phyloP scores from a whole-genome alignment of 306 rosid genomes.

The Boehmeria nivea region DNA sequence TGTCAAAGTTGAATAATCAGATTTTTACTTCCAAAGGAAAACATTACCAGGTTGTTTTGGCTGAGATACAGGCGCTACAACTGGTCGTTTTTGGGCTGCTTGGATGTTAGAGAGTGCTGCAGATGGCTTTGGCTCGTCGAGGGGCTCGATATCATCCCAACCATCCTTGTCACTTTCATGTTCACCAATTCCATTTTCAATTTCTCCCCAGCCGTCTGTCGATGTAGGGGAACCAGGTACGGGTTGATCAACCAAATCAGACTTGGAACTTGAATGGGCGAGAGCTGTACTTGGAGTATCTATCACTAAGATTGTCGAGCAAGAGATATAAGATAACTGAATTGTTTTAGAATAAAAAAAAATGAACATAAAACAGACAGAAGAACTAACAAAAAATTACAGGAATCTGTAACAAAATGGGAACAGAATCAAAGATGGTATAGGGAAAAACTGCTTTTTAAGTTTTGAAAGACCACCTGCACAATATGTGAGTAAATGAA shows the following conservation, averaged over 20 bases:
- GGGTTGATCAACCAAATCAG: conserved; percentile 65
- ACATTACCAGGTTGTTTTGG: conserved; percentile 74
- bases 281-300: conserved; percentile 62
- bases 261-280: conserved; percentile 43
- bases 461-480: too few species aligned
- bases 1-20: too few species aligned
- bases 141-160: conserved; percentile 93
- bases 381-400: conserved; percentile 2
- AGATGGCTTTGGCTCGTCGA: conserved; percentile 68
- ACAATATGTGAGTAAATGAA: too few species aligned
- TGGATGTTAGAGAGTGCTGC: conserved; percentile 78
- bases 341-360: conserved; percentile 9
- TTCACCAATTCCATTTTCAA: conserved; percentile 73
- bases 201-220: conserved; percentile 97
- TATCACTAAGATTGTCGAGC: conserved; percentile 38
- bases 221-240: conserved; percentile 80
- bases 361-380: too few species aligned
- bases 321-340: conserved; percentile 10
- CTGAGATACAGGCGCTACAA: conserved; percentile 53
- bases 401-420: too few species aligned
- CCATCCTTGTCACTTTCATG: conserved; percentile 80
- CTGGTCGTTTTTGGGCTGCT: conserved; percentile 96
- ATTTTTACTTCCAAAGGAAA: neutral
- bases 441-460: too few species aligned
- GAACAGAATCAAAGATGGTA: too few species aligned